Base-by-base conservation (phyloP, 306 rosid species). In the Rosa chinensis region DNA sequence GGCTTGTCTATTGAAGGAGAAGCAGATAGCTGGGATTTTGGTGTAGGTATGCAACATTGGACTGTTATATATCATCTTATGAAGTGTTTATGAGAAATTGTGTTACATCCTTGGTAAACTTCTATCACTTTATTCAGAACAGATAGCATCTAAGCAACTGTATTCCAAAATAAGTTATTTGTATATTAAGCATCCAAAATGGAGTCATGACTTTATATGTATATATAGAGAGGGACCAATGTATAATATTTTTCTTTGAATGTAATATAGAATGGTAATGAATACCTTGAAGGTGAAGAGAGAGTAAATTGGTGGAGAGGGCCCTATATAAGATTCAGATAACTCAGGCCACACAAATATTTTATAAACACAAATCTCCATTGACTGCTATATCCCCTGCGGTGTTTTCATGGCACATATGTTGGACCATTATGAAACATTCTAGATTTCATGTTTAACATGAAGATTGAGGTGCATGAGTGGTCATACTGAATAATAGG, bases 1-100 rank as follows among this genome's bases (percentile, higher is more conserved):
- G 97, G 99, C 76, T 83, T 95, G 76, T 91, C 92, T 89, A 92
- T 95, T 64, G 97, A 95, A 90, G 99, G 99, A 86, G 99, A 95
- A 86, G 92, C 99, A 0, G 99, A 92, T 70, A 90, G 90, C 77
- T 95, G 99, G 99, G 99, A 95, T 73, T 84, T 94, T 71, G 99
- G 99, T 77, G 89, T 92, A 81, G 97, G 97, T 94, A 91, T 72
- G 91, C 80, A 67, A 45, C 18, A 6, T 21, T 5, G 10, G 44
- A 53, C 70, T 80, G 23, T 80, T 75, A 48, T 42, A 13, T 81
- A 69, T 64, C 37, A 11, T 52, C 62, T 63, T 68, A 6, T 48
- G n/a, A 9, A 32, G 32, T 35, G 25, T 75, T 64, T 50, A 62
- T 52, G 58, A 63, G 1, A 72, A 40, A 21, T 75, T 74, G 16